phyloP scores from a whole-genome alignment of 176 grass and related monocot genomes.

The Raddia guianensis region DNA sequence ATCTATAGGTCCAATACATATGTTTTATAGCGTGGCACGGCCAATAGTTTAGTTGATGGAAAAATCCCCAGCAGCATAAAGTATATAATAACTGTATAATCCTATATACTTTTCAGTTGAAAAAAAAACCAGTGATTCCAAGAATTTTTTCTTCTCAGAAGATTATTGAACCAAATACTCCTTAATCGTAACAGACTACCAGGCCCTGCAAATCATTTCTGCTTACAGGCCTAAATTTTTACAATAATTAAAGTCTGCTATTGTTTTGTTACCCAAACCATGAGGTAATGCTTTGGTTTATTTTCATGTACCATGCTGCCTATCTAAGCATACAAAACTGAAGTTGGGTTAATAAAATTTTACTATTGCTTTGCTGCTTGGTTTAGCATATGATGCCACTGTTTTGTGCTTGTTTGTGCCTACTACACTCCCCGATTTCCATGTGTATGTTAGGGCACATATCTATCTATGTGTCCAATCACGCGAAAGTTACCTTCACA shows the following conservation, averaged over 20 bases:
- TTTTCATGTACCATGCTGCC: background rate
- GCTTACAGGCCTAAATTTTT: background rate
- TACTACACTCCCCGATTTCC: conserved; percentile 1
- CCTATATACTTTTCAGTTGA: background rate
- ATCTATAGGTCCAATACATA: background rate
- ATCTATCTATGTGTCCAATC: background rate
- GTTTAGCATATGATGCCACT: background rate
- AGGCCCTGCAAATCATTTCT: background rate
- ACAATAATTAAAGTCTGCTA: background rate
- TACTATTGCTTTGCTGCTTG: conserved; percentile 27
- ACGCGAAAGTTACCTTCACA: background rate
- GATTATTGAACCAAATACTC: conserved; percentile 3
- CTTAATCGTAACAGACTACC: conserved; percentile 18
- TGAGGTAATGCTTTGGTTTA: background rate
- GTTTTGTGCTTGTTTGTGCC: background rate
- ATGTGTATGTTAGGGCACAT: conserved; percentile 3
- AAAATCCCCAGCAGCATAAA: background rate
- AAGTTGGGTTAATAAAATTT: background rate
- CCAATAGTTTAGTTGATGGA: background rate
- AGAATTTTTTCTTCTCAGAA: background rate
- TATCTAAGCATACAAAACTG: background rate
- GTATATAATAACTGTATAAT: background rate
- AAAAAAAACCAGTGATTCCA: background rate
- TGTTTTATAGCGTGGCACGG: background rate
- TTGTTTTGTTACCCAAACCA: background rate